Percentiles rank a stretch among this genome's conserved stretches.
These are phyloP conservation scores for Periglandula ipomoeae DNA, from an alignment of 2,329 filamentous ascomycete species.

Conservation along the genomic window DNA sequence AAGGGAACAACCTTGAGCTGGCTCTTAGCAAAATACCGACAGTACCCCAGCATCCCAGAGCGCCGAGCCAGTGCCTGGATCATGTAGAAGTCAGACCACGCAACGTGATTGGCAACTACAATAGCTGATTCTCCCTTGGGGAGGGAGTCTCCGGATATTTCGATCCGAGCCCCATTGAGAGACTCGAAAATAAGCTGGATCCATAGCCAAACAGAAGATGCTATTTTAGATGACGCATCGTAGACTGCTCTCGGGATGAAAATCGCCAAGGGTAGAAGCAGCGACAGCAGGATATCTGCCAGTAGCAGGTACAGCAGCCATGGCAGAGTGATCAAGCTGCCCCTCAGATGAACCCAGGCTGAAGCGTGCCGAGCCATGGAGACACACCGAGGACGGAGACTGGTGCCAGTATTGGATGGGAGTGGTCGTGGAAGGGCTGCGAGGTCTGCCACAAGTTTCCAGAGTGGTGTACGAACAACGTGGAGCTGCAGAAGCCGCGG, in stretches of 20 bases:
- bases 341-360: constrained; percentile 30
- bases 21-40: constrained; percentile 53
- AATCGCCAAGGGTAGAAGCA: constrained; percentile 37
- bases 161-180: constrained; percentile 43
- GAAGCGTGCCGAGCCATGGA: constrained; percentile 11
- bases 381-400: background rate
- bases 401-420: background rate
- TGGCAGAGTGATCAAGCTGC: constrained; percentile 33
- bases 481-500: background rate
- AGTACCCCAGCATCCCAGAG: constrained; percentile 50
- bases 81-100: constrained; percentile 57
- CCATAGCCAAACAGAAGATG: constrained; percentile 45
- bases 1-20: constrained; percentile 51
- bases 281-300: constrained; percentile 41
- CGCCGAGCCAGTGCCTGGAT: constrained; percentile 47
- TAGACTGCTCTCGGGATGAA: constrained; percentile 42
- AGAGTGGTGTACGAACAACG: background rate
- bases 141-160: constrained; percentile 41
- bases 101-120: constrained; percentile 50
- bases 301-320: constrained; percentile 44
- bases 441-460: too few species aligned
- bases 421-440: background rate
- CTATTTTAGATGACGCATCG: constrained; percentile 43
- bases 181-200: constrained; percentile 48
- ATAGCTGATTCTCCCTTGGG: constrained; percentile 49